Conservation (phyloP, 1,139 yeast species). For the Diutina pseudorugosa region DNA sequence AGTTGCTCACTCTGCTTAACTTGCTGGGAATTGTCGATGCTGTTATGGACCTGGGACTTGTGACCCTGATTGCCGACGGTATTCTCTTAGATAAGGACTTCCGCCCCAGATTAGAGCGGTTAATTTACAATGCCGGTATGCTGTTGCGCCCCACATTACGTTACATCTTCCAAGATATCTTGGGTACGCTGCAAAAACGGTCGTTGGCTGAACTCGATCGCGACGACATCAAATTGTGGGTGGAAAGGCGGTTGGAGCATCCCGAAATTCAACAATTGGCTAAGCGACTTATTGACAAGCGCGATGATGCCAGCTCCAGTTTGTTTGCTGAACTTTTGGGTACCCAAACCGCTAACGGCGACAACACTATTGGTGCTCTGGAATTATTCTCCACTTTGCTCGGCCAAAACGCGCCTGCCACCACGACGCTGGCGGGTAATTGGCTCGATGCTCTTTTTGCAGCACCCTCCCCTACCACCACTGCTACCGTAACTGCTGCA, state of each 20-base stretch:
- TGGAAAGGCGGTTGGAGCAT: background rate
- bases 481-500: background rate
- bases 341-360: background rate
- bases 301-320: background rate
- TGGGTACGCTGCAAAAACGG: constrained; percentile 12
- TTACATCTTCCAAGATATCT: background rate
- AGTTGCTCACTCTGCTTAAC: constrained; percentile 12
- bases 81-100: constrained; percentile 22
- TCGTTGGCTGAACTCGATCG: constrained; percentile 18
- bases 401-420: background rate
- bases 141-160: background rate
- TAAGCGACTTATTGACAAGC: background rate
- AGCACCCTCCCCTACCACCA: background rate
- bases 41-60: constrained; percentile 23
- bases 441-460: background rate
- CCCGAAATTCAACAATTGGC: constrained; percentile 10
- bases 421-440: background rate
- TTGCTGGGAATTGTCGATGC: constrained; percentile 14
- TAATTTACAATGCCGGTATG: background rate
- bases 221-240: constrained; percentile 13
- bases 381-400: background rate
- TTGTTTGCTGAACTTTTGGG: constrained; percentile 1
- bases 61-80: constrained; percentile 23
- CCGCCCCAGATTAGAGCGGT: constrained; percentile 20
- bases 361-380: background rate